Evolutionary conservation across 768 basidiomycete genomes (phyloP).

Genomic region (Suillus hirtellus): DNA sequence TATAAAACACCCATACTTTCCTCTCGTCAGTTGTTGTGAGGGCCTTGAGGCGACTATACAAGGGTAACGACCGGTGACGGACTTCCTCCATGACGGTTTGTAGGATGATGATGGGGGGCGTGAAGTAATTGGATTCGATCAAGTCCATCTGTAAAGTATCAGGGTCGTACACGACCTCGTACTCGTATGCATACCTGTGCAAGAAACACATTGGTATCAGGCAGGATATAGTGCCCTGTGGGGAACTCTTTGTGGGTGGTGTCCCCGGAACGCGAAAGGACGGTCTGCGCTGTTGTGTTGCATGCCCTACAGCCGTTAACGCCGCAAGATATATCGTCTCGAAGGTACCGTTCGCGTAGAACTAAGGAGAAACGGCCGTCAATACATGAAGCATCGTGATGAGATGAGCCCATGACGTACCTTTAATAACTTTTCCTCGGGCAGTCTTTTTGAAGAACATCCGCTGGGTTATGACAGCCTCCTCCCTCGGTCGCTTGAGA

Average conservation of each 20-base stretch:
- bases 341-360: constrained; percentile 89
- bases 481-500: constrained; percentile 66
- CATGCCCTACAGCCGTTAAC: constrained; percentile 70
- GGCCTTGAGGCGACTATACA: constrained; percentile 90
- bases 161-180: background rate
- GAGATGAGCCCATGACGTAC: constrained; percentile 39
- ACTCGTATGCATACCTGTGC: constrained; percentile 60
- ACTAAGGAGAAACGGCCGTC: background rate
- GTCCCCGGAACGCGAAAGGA: constrained; percentile 63
- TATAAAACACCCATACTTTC: constrained; percentile 81
- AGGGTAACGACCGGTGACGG: constrained; percentile 86
- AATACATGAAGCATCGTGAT: background rate
- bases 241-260: constrained; percentile 55
- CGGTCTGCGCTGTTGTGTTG: constrained; percentile 36
- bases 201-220: constrained; percentile 95
- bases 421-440: constrained; percentile 90
- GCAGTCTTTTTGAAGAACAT: constrained; percentile 98
- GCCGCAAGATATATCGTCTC: constrained; percentile 82
- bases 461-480: constrained; percentile 45
- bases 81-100: constrained; percentile 98
- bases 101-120: constrained; percentile 80
- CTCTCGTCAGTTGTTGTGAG: constrained; percentile 86
- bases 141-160: constrained; percentile 78
- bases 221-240: constrained; percentile 78
- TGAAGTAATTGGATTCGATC: constrained; percentile 75